Evolutionary conservation across 345 rosid species (phyloP), one percentile per base, ranked within the genome.

Genomic region (Durio zibethinus): DNA sequence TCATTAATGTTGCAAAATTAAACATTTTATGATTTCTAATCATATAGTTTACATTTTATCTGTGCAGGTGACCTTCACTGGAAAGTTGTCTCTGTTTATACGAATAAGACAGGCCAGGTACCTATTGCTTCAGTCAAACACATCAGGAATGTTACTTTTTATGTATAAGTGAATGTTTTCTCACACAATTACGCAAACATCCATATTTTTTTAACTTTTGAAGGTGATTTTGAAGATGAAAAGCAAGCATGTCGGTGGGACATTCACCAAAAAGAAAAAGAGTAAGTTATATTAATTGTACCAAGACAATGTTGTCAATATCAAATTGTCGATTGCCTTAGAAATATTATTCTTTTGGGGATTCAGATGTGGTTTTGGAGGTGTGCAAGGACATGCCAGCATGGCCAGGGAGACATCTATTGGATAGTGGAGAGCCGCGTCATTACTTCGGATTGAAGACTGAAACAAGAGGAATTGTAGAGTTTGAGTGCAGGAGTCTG

Each of bases 11-110:
- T 60, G 21, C 33, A 12, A 31, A 52, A 35, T 29, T n/a, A 3
- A 10, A 8, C 29, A 15, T 7, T 50, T 57, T 73, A 45, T 73
- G 45, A 52, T 31, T n/a, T 48, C 62, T 7, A 16, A 35, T 56
- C 14, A 59, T 0, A 20, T 71, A 18, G 43, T 15, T 70, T 11
- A 14, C 2, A 20, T 59, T 59, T 45, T 35, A 2, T 56, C 23
- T 70, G 2, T 71, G 78, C 93, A 96, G 99, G 97, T 48, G 99
- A 93, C 72, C 93, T 96, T 79, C 99, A 93, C 80, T 96, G 97
- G 97, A 93, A 96, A 82, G 65, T 91, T 56, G 94, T 93, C 23
- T 92, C 93, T n/a, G 94, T 89, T 73, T 91, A 96, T 79, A 87
- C 92, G 54, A 90, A 92, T 80, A 82, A 86, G 84, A 45, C 83